Base-by-base conservation (phyloP, 202 grass and related monocot genomes). In the Sporobolus alterniflorus region DNA sequence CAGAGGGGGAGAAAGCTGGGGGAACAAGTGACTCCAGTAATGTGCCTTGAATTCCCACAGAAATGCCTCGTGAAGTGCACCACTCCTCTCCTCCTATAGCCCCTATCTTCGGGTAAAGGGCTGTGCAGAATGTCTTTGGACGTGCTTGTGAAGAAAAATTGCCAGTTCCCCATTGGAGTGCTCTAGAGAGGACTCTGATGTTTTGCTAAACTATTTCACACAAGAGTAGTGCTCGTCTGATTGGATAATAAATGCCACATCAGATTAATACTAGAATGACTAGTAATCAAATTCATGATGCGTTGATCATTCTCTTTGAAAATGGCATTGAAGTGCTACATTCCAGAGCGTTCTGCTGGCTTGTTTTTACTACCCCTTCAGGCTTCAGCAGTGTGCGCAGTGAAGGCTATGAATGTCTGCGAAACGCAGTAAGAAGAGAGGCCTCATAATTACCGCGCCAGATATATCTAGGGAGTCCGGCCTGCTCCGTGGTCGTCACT, bases 31-130 rank as follows among this genome's bases (percentile, higher is more conserved):
- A 88, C 73, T 77, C 72, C 63, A 39, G 31, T 67, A 64, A 57
- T 28, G 83, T 28, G 83, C 61, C 73, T 78, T 90, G 49, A 90
- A 90, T 83, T 75, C 43, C 39, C 78, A 46, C 79, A 79, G 22
- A 62, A 80, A 63, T 55, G 68, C 79, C 44, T 90, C 83, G 68
- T 86, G 43, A 82, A 86, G 31, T 74, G 88, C 64, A 70, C 30
- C 54, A 4, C 50, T 73, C 9, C 22, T 31, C 15, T 41, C 15
- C n/a, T 22, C n/a, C n/a, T n/a, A n/a, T n/a, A 64, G 44, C n/a
- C n/a, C n/a, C n/a, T 31, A 13, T 29, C 68, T 21, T 46, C 28
- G 18, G 49, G 36, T 24, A 67, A 61, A 74, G 28, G 55, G 31
- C 31, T 42, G 32, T 52, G 52, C 32, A 67, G 88, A 83, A 83